Conservation (phyloP, 2,329 filamentous ascomycete genomes). For the Hypoxylon sp. region DNA sequence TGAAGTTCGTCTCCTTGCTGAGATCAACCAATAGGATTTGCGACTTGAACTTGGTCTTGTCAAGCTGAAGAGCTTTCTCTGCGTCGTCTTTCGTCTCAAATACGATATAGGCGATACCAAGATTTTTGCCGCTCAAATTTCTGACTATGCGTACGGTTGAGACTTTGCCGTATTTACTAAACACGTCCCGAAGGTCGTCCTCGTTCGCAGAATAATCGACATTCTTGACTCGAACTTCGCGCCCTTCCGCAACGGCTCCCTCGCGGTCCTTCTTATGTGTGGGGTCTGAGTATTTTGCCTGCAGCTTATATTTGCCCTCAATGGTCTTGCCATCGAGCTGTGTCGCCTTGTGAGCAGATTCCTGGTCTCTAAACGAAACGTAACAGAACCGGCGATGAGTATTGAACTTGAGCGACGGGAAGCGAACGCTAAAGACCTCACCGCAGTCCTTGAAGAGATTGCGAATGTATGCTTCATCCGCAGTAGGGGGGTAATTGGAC, state of each 20-base stretch:
- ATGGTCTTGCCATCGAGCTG: constrained; percentile 78
- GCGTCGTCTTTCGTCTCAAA: constrained; percentile 80
- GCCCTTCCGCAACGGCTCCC: constrained; percentile 85
- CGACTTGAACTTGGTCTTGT: constrained; percentile 77
- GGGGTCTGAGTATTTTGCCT: constrained; percentile 88
- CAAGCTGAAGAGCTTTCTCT: constrained; percentile 74
- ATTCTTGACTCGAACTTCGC: constrained; percentile 85
- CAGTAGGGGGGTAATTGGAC: constrained; percentile 86
- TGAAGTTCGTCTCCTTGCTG: constrained; percentile 68
- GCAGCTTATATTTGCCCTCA: constrained; percentile 75
- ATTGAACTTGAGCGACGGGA: constrained; percentile 92
- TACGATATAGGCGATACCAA: constrained; percentile 84
- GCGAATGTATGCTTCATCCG: constrained; percentile 78
- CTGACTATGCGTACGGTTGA: constrained; percentile 78
- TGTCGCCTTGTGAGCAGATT: constrained; percentile 78
- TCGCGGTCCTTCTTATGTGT: constrained; percentile 80
- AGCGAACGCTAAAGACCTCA: constrained; percentile 85
- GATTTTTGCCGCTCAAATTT: constrained; percentile 75
- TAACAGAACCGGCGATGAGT: constrained; percentile 95
- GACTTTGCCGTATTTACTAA: constrained; percentile 81
- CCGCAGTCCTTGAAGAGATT: constrained; percentile 80
- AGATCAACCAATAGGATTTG: constrained; percentile 76
- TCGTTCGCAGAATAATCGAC: constrained; percentile 74
- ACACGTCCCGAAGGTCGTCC: constrained; percentile 76
- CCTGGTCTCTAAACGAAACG: constrained; percentile 81